Evolutionary conservation across 129 eudicot genomes (phyloP), one percentile per base, ranked within the genome.

Genomic region (Flaveria brownii): DNA sequence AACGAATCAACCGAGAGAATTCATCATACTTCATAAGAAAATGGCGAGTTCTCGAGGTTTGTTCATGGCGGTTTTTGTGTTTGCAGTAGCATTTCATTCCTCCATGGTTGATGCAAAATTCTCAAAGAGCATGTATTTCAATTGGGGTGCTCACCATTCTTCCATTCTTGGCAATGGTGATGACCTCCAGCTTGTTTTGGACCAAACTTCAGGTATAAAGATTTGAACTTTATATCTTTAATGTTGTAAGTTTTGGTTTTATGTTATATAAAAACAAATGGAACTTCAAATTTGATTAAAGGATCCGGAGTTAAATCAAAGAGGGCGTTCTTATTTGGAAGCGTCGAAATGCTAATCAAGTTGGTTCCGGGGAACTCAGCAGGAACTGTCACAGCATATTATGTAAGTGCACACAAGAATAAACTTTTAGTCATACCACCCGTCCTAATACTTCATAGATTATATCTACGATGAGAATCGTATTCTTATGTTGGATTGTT

Each of bases 341-440:
- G 88, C 83, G 36, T 83, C 50, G 86, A 80, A 59, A 83, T 88
- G 85, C 57, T 56, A 26, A 89, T 89, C 73, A 80, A 86, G 77
- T 73, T 86, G 52, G 90, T 83, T 26, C 86, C 85, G 0, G 90
- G 87, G n/a, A 81, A 85, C 77, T 87, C 96, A 20, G 92, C 88
- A 3, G 96, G 96, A 86, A 89, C 96, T 17, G 96, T 89, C 11
- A 85, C 91, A 41, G 80, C 96, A 2, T 85, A 75, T 77, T 87
- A 90, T 49, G 96, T 90, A 83, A 85, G 96, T 83, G 2, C 81
- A 20, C 22, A 20, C 22, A 18, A 72, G 0, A 16, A 36, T 17
- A 52, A 33, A 5, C 6, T 2, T 11, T 49, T 47, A 45, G 15
- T 47, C 1, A 13, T 47, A 47, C 54, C 54, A 13, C 1, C 54